Conservation (phyloP, 805 yeast species). For the Nakazawaea ishiwadae region DNA sequence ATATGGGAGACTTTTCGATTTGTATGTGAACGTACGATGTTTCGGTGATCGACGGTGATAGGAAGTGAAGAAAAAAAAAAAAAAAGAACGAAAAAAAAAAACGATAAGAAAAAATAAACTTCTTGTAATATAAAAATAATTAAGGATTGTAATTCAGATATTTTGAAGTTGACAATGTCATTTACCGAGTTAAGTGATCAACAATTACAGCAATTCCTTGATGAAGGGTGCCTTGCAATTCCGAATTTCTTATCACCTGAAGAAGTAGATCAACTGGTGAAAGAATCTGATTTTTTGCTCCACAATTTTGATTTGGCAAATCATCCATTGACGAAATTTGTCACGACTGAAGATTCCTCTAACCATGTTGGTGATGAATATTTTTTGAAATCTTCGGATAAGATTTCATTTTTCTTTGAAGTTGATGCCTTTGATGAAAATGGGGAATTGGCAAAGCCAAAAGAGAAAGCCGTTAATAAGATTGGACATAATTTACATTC, state of each 20-base stretch:
- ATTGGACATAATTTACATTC: slow-evolving; percentile 76
- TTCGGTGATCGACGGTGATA: too few species aligned
- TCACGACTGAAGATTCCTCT: slow-evolving; percentile 44
- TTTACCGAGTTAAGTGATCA: slow-evolving; percentile 30
- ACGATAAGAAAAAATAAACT: background rate
- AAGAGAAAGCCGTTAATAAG: slow-evolving; percentile 61
- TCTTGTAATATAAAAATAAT: too few species aligned
- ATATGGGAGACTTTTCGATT: too few species aligned
- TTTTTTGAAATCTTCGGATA: slow-evolving; percentile 65
- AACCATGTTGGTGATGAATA: slow-evolving; percentile 71
- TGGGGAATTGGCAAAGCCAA: slow-evolving; percentile 49
- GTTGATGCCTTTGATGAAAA: slow-evolving; percentile 55
- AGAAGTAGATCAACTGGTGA: slow-evolving; percentile 35
- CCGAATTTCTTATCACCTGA: slow-evolving; percentile 45
- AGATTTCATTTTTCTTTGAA: slow-evolving; percentile 66
- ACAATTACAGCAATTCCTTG: slow-evolving; percentile 45
- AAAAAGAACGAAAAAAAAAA: background rate
- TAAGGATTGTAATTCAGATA: too few species aligned
- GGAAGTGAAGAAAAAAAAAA: too few species aligned
- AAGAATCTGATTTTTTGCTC: slow-evolving; percentile 41
- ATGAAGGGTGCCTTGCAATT: slow-evolving; percentile 59
- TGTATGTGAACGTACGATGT: too few species aligned
- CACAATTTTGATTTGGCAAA: slow-evolving; percentile 41
- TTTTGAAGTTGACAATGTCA: background rate
- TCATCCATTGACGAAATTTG: slow-evolving; percentile 71